These are phyloP conservation scores for Exserohilum rostratum DNA, from an alignment of 2,329 filamentous ascomycete species.

Conservation along the genomic window DNA sequence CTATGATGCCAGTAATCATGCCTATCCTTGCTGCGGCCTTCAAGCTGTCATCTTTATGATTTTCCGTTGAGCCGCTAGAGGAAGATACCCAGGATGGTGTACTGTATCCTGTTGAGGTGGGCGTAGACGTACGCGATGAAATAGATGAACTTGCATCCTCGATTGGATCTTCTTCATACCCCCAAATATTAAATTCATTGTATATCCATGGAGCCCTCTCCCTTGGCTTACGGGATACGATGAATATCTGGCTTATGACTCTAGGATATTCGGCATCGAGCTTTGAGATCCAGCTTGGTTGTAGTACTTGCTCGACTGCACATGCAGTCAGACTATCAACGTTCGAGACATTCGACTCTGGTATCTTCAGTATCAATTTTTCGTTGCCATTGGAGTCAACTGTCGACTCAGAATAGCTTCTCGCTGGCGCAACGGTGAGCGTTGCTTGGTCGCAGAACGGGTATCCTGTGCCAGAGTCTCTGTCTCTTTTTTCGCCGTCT, in stretches of 20 bases:
- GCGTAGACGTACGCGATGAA: not conserved
- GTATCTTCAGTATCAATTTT: not conserved
- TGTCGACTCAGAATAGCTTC: not conserved
- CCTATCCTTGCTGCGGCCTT: not conserved
- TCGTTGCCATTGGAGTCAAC: not conserved
- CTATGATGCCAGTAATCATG: not conserved
- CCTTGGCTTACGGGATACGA: not conserved
- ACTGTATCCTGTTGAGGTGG: not conserved
- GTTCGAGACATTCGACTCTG: not conserved
- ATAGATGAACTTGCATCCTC: not conserved
- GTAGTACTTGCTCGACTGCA: not conserved
- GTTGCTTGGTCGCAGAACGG: not conserved
- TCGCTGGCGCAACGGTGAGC: not conserved
- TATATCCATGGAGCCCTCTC: not conserved
- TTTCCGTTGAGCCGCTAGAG: no score
- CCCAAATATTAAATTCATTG: not conserved
- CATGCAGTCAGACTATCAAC: conserved; percentile 1
- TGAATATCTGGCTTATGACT: not conserved
- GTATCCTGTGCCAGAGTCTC: not conserved
- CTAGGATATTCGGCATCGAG: not conserved
- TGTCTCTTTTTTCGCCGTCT: not conserved
- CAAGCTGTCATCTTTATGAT: not conserved
- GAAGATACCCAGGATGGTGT: no score
- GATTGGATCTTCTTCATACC: not conserved
- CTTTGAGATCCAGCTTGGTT: not conserved